Evolutionary conservation across 2,329 filamentous ascomycete species (phyloP).

Genomic region (Coniochaeta hoffmannii): DNA sequence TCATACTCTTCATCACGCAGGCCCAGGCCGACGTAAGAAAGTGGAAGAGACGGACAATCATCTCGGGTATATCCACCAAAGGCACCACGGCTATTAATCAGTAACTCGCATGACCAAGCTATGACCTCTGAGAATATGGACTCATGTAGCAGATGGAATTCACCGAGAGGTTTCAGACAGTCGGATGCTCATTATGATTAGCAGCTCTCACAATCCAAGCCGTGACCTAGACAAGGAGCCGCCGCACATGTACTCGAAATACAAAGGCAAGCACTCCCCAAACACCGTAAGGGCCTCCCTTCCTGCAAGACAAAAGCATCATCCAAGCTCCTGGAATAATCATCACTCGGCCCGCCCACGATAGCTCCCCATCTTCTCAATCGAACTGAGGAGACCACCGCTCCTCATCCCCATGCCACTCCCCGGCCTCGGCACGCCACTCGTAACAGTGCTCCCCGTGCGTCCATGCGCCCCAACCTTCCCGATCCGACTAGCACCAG

Average conservation of each 20-base stretch:
- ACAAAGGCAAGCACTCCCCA: neutral
- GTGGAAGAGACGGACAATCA: no score
- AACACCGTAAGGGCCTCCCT: no score
- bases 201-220: neutral
- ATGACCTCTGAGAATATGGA: no score
- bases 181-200: neutral
- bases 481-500: slow-evolving; percentile 39
- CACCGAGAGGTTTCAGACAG: no score
- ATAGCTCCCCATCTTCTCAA: slow-evolving; percentile 77
- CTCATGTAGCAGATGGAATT: no score
- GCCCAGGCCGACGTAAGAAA: no score
- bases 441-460: slow-evolving; percentile 30
- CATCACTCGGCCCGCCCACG: slow-evolving; percentile 22
- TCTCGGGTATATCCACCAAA: no score
- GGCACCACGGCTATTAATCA: no score
- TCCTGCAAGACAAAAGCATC: neutral
- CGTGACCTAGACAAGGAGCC: neutral
- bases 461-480: slow-evolving; percentile 35
- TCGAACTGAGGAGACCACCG: slow-evolving; percentile 54
- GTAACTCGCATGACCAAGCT: no score
- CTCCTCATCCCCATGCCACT: slow-evolving; percentile 30
- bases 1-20: no score
- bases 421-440: slow-evolving; percentile 40
- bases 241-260: neutral
- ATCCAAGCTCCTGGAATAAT: neutral